Evolutionary conservation across 2,329 filamentous ascomycete species (phyloP).

Genomic region (Tolypocladium endophyticum): DNA sequence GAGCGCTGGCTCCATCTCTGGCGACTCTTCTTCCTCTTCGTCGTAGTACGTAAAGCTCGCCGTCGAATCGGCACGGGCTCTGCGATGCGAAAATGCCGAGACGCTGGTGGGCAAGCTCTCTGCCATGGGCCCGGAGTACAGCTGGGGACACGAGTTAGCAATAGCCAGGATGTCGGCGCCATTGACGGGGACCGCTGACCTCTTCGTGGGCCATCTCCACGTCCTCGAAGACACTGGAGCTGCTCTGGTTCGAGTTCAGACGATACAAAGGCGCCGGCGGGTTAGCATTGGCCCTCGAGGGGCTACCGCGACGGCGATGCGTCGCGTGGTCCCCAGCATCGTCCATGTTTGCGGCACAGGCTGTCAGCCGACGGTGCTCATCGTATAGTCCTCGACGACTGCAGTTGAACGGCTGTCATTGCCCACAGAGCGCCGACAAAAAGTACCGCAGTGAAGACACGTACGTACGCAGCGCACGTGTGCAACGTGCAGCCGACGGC

Average conservation of each 20-base stretch:
- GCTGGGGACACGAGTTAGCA: constrained; percentile 23
- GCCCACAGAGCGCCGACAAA: not conserved
- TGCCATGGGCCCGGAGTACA: constrained; percentile 85
- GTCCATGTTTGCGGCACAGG: constrained; percentile 4
- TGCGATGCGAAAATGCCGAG: constrained; percentile 82
- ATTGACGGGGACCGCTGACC: constrained; percentile 31
- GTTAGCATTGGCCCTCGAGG: not conserved
- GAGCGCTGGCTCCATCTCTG: constrained; percentile 15
- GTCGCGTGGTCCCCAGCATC: not conserved
- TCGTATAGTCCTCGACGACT: not conserved
- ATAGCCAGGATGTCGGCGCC: not conserved
- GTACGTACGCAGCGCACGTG: not conserved
- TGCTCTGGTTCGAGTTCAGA: constrained; percentile 60
- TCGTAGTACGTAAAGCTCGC: constrained; percentile 87
- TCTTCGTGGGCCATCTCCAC: constrained; percentile 99
- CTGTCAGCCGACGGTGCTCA: not conserved
- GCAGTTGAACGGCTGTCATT: not conserved
- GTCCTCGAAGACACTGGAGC: constrained; percentile 76
- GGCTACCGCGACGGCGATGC: not conserved
- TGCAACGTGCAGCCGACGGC: not conserved
- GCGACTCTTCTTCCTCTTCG: constrained; percentile 42
- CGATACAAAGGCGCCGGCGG: constrained; percentile 34
- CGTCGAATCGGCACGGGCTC: constrained; percentile 69
- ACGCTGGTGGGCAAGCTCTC: constrained; percentile 93
- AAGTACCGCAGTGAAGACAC: not conserved